Conservation (phyloP, 1,284 basidiomycete species). For the Rhodofomes roseus region DNA sequence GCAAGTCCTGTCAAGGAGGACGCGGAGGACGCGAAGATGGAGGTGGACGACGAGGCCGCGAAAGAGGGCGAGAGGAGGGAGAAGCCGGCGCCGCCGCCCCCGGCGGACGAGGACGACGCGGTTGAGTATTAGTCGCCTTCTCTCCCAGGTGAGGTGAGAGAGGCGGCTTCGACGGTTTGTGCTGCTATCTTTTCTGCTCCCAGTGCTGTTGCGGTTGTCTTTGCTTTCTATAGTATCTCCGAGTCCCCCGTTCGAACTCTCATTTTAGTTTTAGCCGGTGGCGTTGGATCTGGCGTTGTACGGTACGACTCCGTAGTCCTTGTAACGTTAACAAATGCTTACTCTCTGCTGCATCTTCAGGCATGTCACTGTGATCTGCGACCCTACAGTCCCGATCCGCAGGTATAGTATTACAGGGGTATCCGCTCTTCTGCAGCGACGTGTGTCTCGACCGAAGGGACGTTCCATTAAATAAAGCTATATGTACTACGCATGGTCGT, state of each 20-base stretch:
- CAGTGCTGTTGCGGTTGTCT: neutral
- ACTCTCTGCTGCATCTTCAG: neutral
- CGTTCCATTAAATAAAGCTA: neutral
- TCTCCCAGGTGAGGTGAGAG: neutral
- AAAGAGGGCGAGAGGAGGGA: constrained; percentile 29
- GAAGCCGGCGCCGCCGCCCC: constrained; percentile 30
- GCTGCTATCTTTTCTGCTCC: neutral
- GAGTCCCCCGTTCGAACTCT: neutral
- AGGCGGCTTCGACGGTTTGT: neutral
- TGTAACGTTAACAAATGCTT: neutral
- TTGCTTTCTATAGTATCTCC: neutral
- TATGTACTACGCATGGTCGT: neutral
- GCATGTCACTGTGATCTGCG: neutral
- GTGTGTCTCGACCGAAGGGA: neutral
- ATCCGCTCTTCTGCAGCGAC: neutral
- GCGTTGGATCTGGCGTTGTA: neutral
- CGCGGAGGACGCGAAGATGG: constrained; percentile 20
- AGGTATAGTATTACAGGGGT: constrained; percentile 1
- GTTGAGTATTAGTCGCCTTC: constrained; percentile 46
- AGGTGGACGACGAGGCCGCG: constrained; percentile 24
- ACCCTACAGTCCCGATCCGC: neutral
- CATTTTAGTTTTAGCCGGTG: no score
- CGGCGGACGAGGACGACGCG: constrained; percentile 55
- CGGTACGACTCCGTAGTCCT: neutral
- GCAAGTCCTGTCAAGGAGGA: constrained; percentile 14